Evolutionary conservation across 148 eudicot genomes (phyloP).

Genomic region (Cornus florida): DNA sequence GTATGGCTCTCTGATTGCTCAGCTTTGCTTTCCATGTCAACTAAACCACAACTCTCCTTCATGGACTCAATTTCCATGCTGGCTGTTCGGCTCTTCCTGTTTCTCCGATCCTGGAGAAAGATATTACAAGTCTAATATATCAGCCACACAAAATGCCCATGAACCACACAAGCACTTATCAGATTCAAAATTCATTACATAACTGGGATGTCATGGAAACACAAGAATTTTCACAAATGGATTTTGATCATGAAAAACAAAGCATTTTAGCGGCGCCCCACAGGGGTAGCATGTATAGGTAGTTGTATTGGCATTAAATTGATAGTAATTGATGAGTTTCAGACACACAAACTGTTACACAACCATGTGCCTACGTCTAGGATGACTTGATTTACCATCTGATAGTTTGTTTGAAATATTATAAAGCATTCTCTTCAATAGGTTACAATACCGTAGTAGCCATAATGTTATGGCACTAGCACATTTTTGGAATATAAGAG

Average conservation of each 20-base stretch:
- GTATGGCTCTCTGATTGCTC: conserved; percentile 34
- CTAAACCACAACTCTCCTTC: conserved; percentile 55
- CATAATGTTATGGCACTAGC: too few species aligned
- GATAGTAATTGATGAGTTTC: not conserved
- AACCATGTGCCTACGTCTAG: too few species aligned
- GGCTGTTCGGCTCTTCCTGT: conserved; percentile 65
- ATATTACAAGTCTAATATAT: not conserved
- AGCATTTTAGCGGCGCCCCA: not conserved
- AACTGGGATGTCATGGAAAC: not conserved
- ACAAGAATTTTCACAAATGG: not conserved
- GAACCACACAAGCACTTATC: not conserved
- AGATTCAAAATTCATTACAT: not conserved
- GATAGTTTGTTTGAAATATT: too few species aligned
- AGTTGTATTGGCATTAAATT: not conserved
- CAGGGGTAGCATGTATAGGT: too few species aligned
- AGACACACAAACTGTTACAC: too few species aligned
- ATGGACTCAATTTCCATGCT: conserved; percentile 77
- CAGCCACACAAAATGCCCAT: not conserved
- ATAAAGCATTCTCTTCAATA: too few species aligned
- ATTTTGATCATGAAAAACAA: not conserved
- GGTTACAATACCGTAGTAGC: too few species aligned
- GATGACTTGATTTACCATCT: too few species aligned
- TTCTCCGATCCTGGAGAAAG: conserved; percentile 70
- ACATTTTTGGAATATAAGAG: too few species aligned
- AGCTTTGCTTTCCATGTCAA: conserved; percentile 39